Evolutionary conservation across 345 rosid species (phyloP).

Genomic region (Hibiscus syriacus): DNA sequence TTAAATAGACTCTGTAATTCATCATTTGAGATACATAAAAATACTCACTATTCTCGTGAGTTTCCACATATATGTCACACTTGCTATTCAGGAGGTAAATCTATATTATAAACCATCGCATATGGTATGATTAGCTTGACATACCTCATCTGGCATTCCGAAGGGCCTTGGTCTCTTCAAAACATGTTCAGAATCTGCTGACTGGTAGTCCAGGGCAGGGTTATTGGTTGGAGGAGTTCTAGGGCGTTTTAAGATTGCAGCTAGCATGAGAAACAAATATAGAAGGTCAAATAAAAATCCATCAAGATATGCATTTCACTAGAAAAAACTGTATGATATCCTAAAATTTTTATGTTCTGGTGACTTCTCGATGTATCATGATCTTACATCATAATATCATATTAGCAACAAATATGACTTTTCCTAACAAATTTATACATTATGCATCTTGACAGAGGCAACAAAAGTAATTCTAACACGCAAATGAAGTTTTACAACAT

Average conservation of each 20-base stretch:
- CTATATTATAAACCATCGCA: background rate
- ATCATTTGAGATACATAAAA: too few species aligned
- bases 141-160: slow-evolving; percentile 73
- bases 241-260: slow-evolving; percentile 63
- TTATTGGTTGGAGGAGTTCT: slow-evolving; percentile 55
- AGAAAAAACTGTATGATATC: background rate
- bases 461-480: background rate
- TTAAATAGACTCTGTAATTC: too few species aligned
- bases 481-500: background rate
- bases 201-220: slow-evolving; percentile 61
- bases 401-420: slow-evolving; percentile 1
- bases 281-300: background rate
- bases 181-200: slow-evolving; percentile 70
- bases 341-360: background rate
- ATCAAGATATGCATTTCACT: background rate
- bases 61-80: background rate
- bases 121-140: background rate
- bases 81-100: background rate
- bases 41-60: too few species aligned
- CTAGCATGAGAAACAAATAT: slow-evolving; percentile 13
- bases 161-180: slow-evolving; percentile 66
- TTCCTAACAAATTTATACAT: background rate
- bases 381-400: background rate
- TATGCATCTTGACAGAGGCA: background rate
- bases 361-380: background rate